Evolutionary conservation across 768 basidiomycete genomes (phyloP).

Genomic region (Tylopilus plumbeoviolaceoides): DNA sequence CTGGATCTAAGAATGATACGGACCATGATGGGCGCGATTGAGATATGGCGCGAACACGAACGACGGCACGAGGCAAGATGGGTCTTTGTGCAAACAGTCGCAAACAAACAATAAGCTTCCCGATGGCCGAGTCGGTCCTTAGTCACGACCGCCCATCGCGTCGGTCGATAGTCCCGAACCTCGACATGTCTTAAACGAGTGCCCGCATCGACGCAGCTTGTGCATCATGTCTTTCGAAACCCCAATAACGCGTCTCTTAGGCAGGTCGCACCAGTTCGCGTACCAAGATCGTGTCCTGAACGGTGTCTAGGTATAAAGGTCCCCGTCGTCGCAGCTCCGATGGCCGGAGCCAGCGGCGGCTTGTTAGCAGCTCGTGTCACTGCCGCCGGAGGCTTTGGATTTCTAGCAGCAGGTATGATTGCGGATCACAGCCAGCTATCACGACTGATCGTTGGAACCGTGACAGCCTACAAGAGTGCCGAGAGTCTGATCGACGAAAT

Average conservation of each 20-base stretch:
- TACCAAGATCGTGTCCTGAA: neutral
- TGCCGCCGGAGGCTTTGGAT: conserved; percentile 72
- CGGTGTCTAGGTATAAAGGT: conserved; percentile 44
- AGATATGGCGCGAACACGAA: conserved; percentile 18
- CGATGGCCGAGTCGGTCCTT: neutral
- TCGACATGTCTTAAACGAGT: neutral
- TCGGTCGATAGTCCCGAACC: neutral
- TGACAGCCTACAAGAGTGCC: conserved; percentile 44
- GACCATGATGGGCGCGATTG: conserved; percentile 57
- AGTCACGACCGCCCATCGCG: neutral
- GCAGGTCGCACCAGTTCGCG: conserved; percentile 29
- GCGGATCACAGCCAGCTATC: neutral
- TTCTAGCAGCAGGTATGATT: conserved; percentile 56
- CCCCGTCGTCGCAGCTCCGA: conserved; percentile 63
- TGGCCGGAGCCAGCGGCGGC: conserved; percentile 70
- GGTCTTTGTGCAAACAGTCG: conserved; percentile 28
- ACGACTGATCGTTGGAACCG: conserved; percentile 4
- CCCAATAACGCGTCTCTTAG: conserved; percentile 47
- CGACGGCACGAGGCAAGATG: conserved; percentile 16
- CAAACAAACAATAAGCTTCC: conserved; percentile 22
- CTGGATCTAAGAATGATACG: too few species aligned
- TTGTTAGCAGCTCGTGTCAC: conserved; percentile 57
- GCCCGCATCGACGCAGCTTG: neutral
- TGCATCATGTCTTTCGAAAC: conserved; percentile 30
- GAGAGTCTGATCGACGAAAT: conserved; percentile 50